Evolutionary conservation across 169 alveolate genomes (phyloP), one percentile per base, ranked within the genome.

Genomic region (Toxoplasma gondii): DNA sequence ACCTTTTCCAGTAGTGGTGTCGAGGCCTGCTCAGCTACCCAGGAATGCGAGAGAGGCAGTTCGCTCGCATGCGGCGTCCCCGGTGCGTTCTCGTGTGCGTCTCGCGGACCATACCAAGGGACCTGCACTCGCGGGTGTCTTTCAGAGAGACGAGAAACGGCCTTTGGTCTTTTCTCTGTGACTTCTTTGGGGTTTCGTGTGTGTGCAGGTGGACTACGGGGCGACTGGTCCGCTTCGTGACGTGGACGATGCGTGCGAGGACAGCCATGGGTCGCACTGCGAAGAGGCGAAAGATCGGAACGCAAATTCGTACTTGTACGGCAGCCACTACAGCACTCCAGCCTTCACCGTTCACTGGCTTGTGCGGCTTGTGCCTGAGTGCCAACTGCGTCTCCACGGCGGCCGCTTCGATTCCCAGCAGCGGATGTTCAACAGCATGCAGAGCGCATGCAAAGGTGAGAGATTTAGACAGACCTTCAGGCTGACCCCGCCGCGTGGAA

Each of bases 261-360:
- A 27, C 7, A 27, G 74, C 74, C 4, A 64, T 7, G 74, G 74
- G 74, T 16, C 54, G 5, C 29, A 39, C n/a, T 7, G 17, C 31
- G 67, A 82, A 12, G 67, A 44, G 19, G 67, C 16, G 16, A 41
- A 22, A 41, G 53, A 43, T 39, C 69, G 36, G 41, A 44, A 31
- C 38, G 90, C 38, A 22, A 49, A 4, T 12, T 82, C 90, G 9
- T 83, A 92, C 9, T 97, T 99, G 38, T 99, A 98, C 96, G 99
- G 99, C 90, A 98, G 99, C 1, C 99, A 99, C 95, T 99, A 99
- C 96, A 98, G 99, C 64, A 98, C 99, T 0, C 99, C 99, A 34
- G 99, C 99, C 27, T 98, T 98, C 96, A 99, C 99, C 43, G 98
- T 99, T 27, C 99, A 99, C 91, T 99, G 98, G 97, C 97, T 99